These are phyloP conservation scores for Pisolithus sp. DNA, from an alignment of 768 basidiomycete genomes.

Conservation along the genomic window DNA sequence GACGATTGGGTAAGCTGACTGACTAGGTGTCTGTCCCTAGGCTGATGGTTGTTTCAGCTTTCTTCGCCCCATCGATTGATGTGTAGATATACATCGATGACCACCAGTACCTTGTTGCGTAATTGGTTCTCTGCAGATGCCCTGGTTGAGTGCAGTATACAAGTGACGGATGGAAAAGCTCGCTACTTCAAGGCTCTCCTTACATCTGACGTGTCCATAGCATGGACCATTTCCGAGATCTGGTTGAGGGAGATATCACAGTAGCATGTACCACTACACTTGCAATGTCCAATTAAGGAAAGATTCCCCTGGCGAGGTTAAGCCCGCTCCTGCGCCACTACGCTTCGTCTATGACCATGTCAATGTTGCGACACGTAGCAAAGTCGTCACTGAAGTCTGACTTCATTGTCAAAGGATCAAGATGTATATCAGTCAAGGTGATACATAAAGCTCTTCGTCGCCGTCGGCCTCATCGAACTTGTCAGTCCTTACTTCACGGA, in stretches of 20 bases:
- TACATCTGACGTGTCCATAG: slow-evolving; percentile 18
- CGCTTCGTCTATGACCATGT: background rate
- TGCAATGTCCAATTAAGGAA: background rate
- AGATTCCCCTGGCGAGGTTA: background rate
- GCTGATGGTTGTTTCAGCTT: slow-evolving; percentile 6
- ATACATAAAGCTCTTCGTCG: slow-evolving; percentile 13
- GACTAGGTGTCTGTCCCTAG: background rate
- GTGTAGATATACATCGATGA: slow-evolving; percentile 4
- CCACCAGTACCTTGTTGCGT: background rate
- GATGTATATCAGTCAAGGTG: slow-evolving; percentile 64
- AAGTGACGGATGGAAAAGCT: slow-evolving; percentile 12
- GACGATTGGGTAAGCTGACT: slow-evolving; percentile 26
- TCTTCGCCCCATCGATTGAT: slow-evolving; percentile 10
- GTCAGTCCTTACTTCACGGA: slow-evolving; percentile 85
- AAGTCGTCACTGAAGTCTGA: slow-evolving; percentile 11
- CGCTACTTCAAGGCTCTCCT: slow-evolving; percentile 28
- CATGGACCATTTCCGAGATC: slow-evolving; percentile 36
- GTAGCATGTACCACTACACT: background rate
- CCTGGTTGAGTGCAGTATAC: slow-evolving; percentile 23
- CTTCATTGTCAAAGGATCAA: slow-evolving; percentile 22
- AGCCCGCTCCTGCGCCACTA: slow-evolving; percentile 18
- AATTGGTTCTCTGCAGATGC: background rate
- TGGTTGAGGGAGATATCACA: slow-evolving; percentile 28
- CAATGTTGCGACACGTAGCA: slow-evolving; percentile 19
- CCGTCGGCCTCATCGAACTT: slow-evolving; percentile 22